Evolutionary conservation across 1,284 basidiomycete species (phyloP), one percentile per base, ranked within the genome.

Genomic region (Ceratobasidium sp.): DNA sequence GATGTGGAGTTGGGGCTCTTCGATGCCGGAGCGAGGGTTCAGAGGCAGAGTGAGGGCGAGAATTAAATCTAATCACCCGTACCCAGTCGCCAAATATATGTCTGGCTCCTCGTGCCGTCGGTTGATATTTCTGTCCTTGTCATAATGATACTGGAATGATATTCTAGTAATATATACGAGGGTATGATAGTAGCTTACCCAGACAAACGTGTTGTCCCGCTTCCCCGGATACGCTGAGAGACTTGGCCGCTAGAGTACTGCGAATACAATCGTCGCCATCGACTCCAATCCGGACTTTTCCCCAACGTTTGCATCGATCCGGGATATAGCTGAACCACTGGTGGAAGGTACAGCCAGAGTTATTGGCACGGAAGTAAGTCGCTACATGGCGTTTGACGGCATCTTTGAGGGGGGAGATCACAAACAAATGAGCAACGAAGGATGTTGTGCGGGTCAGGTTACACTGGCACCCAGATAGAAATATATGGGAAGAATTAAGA

Each of bases 141-240:
- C 67, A 26, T 81, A 78, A 33, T 82, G 77, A 77, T 85, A 85
- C 84, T 83, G 17, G 28, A 64, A n/a, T 5, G 52, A 48, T 26
- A n/a, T 46, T 33, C 38, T 52, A 20, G 42, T 10, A 23, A 42
- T 28, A 48, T 38, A n/a, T 17, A 26, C 7, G 59, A 57, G 54
- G 23, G 56, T 10, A 59, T 69, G 23, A 82, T 59, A 33, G 44
- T 82, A 20, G 44, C 54, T 57, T 50, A 74, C 56, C 40, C 59
- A 26, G 48, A 74, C 42, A 28, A 64, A 74, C 3, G 59, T 52
- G 1, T 42, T n/a, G 61, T 74, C 70, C 9, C 70, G 42, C 42
- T n/a, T 50, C 13, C 70, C 59, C 33, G 33, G 33, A 40, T 74
- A 52, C 20, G 59, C 9, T n/a, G 70, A 48, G 23, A 74, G 59